phyloP scores from a whole-genome alignment of 805 yeast species.

The Tetrapisispora namnaoensis region DNA sequence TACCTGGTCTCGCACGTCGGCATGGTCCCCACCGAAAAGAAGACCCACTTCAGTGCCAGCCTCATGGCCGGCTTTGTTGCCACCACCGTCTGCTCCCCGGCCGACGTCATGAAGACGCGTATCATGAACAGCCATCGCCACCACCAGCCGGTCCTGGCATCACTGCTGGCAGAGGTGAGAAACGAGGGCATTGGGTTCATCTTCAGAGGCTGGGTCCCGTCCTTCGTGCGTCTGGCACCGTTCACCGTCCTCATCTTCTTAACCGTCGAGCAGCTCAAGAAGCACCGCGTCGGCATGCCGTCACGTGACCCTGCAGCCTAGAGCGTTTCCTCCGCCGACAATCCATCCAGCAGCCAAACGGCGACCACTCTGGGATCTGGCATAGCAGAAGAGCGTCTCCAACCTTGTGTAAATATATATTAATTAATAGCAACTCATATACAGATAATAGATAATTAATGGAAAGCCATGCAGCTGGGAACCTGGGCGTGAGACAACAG shows the following conservation, averaged over 20 bases:
- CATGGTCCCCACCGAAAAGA: slow-evolving; percentile 48
- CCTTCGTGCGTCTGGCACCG: slow-evolving; percentile 79
- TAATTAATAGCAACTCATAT: not conserved
- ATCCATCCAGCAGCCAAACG: no score
- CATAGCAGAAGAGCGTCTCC: no score
- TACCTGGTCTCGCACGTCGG: slow-evolving; percentile 41
- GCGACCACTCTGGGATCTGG: no score
- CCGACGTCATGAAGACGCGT: slow-evolving; percentile 81
- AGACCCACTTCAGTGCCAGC: slow-evolving; percentile 73
- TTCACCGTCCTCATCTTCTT: slow-evolving; percentile 62
- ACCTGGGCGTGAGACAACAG: not conserved
- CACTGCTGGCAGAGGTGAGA: slow-evolving; percentile 46
- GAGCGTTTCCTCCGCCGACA: not conserved
- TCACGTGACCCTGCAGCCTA: not conserved
- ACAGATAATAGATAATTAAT: not conserved
- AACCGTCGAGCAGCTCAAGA: slow-evolving; percentile 57
- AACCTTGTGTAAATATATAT: not conserved
- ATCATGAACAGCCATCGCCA: slow-evolving; percentile 55
- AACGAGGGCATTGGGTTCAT: slow-evolving; percentile 69
- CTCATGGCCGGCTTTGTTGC: slow-evolving; percentile 80
- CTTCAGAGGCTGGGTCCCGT: slow-evolving; percentile 88
- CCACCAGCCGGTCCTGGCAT: slow-evolving; percentile 37
- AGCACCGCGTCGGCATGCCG: slow-evolving; percentile 41
- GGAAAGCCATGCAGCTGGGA: not conserved
- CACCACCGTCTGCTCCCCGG: slow-evolving; percentile 87